A percentile compares a stretch with the other conserved stretches of the same genome.
Conservation (phyloP, 352 stramenopile species). For the Pythium plurisporium region DNA sequence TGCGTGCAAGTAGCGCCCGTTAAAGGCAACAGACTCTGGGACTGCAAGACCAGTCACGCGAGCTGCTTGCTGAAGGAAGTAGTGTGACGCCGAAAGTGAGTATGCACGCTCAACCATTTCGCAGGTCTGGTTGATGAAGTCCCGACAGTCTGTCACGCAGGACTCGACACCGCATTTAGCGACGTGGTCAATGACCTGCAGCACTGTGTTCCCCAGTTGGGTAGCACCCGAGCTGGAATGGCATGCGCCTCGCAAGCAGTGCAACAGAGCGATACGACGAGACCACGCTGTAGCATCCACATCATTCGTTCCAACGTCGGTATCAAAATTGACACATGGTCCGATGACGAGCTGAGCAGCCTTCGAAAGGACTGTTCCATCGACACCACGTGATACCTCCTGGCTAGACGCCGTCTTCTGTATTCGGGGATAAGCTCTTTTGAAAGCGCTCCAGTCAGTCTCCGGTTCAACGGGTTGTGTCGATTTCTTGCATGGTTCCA, state of each 20-base stretch:
- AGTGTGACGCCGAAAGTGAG: conserved; percentile 11
- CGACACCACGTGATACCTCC: neutral
- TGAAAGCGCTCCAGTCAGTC: conserved; percentile 12
- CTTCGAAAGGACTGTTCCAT: conserved; percentile 5
- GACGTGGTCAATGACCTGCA: conserved; percentile 44
- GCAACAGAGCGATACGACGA: conserved; percentile 43
- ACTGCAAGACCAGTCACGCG: neutral
- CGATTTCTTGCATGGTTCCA: neutral
- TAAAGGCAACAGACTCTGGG: neutral
- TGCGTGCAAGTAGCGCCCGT: neutral
- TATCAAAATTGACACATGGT: neutral
- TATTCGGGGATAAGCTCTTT: conserved; percentile 6
- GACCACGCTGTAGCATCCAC: conserved; percentile 30
- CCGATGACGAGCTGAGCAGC: conserved; percentile 12
- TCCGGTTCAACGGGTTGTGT: neutral
- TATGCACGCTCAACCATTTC: conserved; percentile 29
- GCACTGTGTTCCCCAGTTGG: conserved; percentile 35
- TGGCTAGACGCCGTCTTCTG: neutral
- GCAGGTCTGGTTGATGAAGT: conserved; percentile 44
- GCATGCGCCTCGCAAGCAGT: conserved; percentile 38
- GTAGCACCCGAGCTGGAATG: conserved; percentile 35
- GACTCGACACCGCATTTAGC: conserved; percentile 25
- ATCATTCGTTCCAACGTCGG: neutral
- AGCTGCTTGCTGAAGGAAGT: conserved; percentile 16
- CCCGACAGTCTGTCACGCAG: conserved; percentile 41